Base-by-base conservation (phyloP, 345 rosid genomes). In the Eucalyptus lansdowneana region DNA sequence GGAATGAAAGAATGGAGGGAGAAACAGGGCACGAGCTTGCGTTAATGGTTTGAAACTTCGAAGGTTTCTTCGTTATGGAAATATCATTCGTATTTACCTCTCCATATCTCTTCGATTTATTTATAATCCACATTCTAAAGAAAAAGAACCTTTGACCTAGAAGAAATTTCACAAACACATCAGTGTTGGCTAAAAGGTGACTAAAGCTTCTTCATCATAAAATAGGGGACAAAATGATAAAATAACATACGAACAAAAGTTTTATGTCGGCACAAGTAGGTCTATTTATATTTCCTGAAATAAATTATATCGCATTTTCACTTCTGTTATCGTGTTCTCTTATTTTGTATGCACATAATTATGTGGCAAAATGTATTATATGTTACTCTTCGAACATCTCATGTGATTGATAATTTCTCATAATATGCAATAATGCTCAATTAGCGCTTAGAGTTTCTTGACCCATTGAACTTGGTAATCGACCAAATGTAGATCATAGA, bases 401-500 rank as follows among this genome's bases (percentile, higher is more conserved):
- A 10, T 2, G 42, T 34, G 4, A 19, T 31, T 34, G 2, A 69
- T 69, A 69, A 69, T 69, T 2, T 69, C 24, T 34, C 24, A 0
- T 69, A 69, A 16, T 9, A 31, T 16, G 80, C 11, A 69, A 9
- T 14, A 69, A 16, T 34, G 42, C 80, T 69, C 12, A 5, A 34
- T 34, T 69, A 0, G 80, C 10, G 7, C 37, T 16, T 69, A 34
- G 1, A 69, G 7, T 69, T 69, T 5, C 80, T 34, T 69, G 44
- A 69, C 13, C 24, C 24, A 69, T 9, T 69, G 16, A 31, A 69
- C 11, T 69, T 69, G 24, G 44, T 34, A 9, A 69, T 19, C 12
- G 2, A 69, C 24, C 4, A 0, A 31, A 8, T 34, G 44, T 69
- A 3, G 80, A 5, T 17, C 24, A 34, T 0, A 3, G 6, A 69